Percentiles rank a stretch among this genome's conserved stretches.
phyloP scores from a whole-genome alignment of 495 filamentous ascomycete genomes.

The Daldinia loculata region DNA sequence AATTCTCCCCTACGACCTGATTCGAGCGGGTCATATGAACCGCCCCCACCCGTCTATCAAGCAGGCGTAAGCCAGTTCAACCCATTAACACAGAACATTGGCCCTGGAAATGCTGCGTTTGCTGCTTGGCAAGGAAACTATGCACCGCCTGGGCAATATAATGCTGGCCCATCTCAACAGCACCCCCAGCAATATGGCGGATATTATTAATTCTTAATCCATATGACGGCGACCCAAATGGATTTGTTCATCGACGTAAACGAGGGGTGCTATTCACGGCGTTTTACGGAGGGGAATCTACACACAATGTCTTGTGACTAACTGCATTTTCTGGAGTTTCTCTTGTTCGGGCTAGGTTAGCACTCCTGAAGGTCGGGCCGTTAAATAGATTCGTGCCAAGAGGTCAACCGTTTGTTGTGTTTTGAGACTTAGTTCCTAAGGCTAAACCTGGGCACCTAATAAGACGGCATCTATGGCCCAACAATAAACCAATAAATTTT shows the following conservation, averaged over 20 bases:
- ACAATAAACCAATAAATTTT: background rate
- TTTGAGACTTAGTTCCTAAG: background rate
- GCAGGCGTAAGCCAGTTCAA: constrained; percentile 36
- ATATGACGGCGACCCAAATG: background rate
- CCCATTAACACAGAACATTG: constrained; percentile 31
- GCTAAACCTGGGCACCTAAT: background rate
- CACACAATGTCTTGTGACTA: constrained; percentile 1
- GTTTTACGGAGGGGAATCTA: constrained; percentile 1
- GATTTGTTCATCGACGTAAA: background rate
- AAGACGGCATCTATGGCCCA: background rate
- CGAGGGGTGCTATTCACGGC: background rate
- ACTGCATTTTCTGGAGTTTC: constrained; percentile 21
- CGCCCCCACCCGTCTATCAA: constrained; percentile 50
- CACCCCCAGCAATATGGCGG: constrained; percentile 37
- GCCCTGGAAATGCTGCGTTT: constrained; percentile 31
- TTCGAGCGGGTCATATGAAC: constrained; percentile 57
- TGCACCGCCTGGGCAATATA: constrained; percentile 18
- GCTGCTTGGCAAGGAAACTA: constrained; percentile 37
- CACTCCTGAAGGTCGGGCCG: background rate
- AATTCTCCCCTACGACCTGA: constrained; percentile 56
- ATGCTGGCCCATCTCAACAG: constrained; percentile 14
- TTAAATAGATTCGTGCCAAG: background rate
- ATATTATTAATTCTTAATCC: constrained; percentile 25
- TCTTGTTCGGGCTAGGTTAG: constrained; percentile 4
- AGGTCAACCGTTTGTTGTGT: background rate